Base-by-base conservation (phyloP, 1,284 basidiomycete species). In the Agroathelia rolfsii region DNA sequence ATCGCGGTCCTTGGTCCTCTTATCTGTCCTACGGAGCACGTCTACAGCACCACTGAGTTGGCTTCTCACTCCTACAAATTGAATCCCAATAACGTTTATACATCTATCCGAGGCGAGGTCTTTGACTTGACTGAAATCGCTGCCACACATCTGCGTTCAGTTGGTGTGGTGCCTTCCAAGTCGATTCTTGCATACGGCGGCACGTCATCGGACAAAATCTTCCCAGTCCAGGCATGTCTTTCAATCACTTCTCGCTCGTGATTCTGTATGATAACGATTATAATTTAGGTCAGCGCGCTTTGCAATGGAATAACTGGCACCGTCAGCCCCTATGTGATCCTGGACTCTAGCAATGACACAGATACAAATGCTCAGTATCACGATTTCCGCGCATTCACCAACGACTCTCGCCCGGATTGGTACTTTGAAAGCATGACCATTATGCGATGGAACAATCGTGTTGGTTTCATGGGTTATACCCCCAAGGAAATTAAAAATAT, bases 351-450 rank as follows among this genome's bases (percentile, higher is more conserved):
- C 41, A 99, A 98, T 64, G 71, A 69, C 32, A 82, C 86, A 14
- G 83, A 92, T 48, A 48, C 59, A 5, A 87, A 89, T 49, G 62
- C 85, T n/a, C 66, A 76, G 45, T 98, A 98, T 55, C 94, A 98
- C 56, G 93, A 97, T 55, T 98, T 98, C 75, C 82, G 92, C 24
- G 76, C 75, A 0, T 78, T 66, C 48, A 85, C 81, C 17, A 83
- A 81, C 40, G 93, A 98, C 51, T 81, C 82, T 1, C 77, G 93
- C 14, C 90, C 92, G 0, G 94, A 98, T 55, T 99, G 94, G 95
- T 98, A 98, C 59, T 90, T 84, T 45, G 86, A 98, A 62, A 72
- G 66, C 43, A 93, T 93, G 89, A 78, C 82, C 5, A 61, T 72
- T 47, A 80, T 99, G 76, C 83, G 92, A 4, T 93, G 82, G 65